These are phyloP conservation scores for Nigrograna mackinnonii DNA, from an alignment of 2,329 filamentous ascomycete genomes.

Conservation along the genomic window DNA sequence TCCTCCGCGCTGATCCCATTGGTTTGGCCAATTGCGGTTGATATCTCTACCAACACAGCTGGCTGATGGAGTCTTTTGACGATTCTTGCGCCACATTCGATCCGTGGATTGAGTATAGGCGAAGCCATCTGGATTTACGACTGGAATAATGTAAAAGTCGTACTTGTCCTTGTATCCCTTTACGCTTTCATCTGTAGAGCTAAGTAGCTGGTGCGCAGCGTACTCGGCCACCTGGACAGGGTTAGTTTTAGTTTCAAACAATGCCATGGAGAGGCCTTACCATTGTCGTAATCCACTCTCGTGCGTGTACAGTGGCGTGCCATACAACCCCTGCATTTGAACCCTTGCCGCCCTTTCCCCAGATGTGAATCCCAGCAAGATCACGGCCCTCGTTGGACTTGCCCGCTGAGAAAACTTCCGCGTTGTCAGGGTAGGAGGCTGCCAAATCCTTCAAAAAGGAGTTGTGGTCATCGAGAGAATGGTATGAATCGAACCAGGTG, in stretches of 20 bases:
- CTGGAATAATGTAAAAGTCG: constrained; percentile 63
- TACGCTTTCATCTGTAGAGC: constrained; percentile 29
- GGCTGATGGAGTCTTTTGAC: constrained; percentile 29
- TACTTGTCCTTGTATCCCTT: constrained; percentile 59
- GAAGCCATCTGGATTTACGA: constrained; percentile 45
- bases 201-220: constrained; percentile 39
- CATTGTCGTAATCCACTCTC: constrained; percentile 36
- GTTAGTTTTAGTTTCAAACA: constrained; percentile 8
- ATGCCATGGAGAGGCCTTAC: neutral
- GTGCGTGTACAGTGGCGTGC: constrained; percentile 43
- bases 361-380: constrained; percentile 43
- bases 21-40: constrained; percentile 44
- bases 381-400: constrained; percentile 41
- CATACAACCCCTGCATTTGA: constrained; percentile 40
- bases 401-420: constrained; percentile 38
- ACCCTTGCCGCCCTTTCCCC: constrained; percentile 40
- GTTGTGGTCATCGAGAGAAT: constrained; percentile 37
- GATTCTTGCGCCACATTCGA: constrained; percentile 45
- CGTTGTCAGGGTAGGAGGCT: constrained; percentile 36
- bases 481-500: constrained; percentile 42
- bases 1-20: constrained; percentile 35
- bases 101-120: constrained; percentile 41
- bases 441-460: constrained; percentile 39
- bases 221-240: constrained; percentile 34
- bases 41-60: constrained; percentile 42